A percentile compares a stretch with the other conserved stretches of the same genome.
Conservation (phyloP, 306 rosid species). For the Astragalus glycyphyllos region DNA sequence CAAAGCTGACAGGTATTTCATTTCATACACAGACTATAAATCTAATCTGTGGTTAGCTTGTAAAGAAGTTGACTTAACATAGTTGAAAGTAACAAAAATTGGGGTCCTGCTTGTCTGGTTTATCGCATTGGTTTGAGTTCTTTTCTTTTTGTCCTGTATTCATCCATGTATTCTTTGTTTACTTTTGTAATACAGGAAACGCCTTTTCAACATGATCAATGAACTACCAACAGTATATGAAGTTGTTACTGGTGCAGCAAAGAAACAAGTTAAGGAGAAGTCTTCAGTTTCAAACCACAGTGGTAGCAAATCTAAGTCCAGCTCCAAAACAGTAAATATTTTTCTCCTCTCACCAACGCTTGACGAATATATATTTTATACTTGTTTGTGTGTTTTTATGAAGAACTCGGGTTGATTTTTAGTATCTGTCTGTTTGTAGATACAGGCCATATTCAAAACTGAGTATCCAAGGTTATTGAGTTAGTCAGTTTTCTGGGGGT, state of each 20-base stretch:
- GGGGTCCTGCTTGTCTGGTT: constrained; percentile 29
- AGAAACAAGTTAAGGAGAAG: constrained; percentile 86
- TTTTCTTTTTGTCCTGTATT: constrained; percentile 13
- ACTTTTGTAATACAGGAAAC: constrained; percentile 60
- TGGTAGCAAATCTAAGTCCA: constrained; percentile 80
- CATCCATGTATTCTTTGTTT: constrained; percentile 25
- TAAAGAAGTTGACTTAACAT: background rate
- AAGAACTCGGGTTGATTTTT: constrained; percentile 25
- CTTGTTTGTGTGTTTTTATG: constrained; percentile 18
- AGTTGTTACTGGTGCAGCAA: constrained; percentile 80
- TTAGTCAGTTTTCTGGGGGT: background rate
- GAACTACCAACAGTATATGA: constrained; percentile 87
- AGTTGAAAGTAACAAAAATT: too few species aligned
- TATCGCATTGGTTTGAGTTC: constrained; percentile 28
- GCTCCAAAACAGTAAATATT: constrained; percentile 63
- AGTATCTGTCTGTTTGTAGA: too few species aligned
- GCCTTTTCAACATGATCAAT: constrained; percentile 84
- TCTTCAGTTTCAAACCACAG: constrained; percentile 71
- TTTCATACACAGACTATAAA: constrained; percentile 3
- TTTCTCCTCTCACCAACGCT: constrained; percentile 16
- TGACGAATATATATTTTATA: constrained; percentile 26
- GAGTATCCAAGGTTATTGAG: background rate
- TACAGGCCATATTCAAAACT: constrained; percentile 4
- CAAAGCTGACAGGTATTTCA: constrained; percentile 74
- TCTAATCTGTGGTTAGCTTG: constrained; percentile 18